A percentile compares a stretch with the other conserved stretches of the same genome.
Evolutionary conservation across 2,329 filamentous ascomycete genomes (phyloP).

Genomic region (Claviceps sp.): DNA sequence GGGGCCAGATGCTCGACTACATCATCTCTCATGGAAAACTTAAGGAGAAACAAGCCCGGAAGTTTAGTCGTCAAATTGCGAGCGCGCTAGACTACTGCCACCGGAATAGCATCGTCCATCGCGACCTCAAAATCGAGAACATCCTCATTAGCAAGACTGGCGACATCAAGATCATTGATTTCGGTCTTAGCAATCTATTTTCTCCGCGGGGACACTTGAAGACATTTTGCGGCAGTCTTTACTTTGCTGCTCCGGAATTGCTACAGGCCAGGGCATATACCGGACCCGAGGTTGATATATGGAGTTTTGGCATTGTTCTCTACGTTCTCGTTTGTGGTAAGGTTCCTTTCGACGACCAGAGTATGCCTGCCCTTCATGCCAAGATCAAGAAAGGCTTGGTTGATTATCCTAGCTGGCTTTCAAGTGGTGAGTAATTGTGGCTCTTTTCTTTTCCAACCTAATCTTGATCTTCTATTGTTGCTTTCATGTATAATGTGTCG

Average conservation of each 20-base stretch:
- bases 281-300: constrained; percentile 91
- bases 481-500: neutral
- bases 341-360: constrained; percentile 97
- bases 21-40: constrained; percentile 96
- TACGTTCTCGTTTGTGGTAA: constrained; percentile 97
- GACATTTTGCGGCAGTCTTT: constrained; percentile 94
- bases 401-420: constrained; percentile 90
- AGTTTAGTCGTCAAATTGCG: constrained; percentile 94
- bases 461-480: neutral
- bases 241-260: constrained; percentile 92
- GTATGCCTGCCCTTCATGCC: constrained; percentile 93
- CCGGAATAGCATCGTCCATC: constrained; percentile 93
- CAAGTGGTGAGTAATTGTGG: constrained; percentile 47
- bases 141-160: constrained; percentile 98
- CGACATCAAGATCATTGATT: constrained; percentile 99
- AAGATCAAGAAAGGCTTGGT: constrained; percentile 98
- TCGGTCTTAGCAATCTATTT: constrained; percentile 93
- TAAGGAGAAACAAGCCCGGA: constrained; percentile 96
- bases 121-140: constrained; percentile 97
- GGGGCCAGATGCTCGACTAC: constrained; percentile 98
- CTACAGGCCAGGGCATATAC: constrained; percentile 90
- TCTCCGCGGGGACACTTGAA: constrained; percentile 74
- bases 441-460: no score
- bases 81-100: constrained; percentile 96
- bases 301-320: constrained; percentile 97